Evolutionary conservation across 352 stramenopile species (phyloP), one percentile per base, ranked within the genome.

Genomic region (Phytopythium helicoides): DNA sequence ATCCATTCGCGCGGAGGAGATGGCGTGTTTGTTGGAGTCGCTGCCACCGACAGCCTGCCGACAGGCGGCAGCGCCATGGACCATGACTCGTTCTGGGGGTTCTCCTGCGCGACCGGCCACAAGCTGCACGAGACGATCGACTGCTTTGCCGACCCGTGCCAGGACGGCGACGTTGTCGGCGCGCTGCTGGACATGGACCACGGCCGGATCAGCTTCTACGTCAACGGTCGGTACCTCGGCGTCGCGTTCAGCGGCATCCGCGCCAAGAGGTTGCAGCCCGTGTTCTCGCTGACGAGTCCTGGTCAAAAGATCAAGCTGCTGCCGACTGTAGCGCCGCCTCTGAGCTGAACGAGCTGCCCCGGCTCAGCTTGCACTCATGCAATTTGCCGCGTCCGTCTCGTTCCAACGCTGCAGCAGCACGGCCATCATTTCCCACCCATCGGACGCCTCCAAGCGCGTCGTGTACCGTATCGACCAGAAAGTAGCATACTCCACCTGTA

Each of bases 171-270:
- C 54, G 63, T 90, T 0, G 71, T 94, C 1, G 83, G 83, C 10
- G 72, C 86, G 37, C 56, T 92, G 45, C 59, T 92, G 8, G 83
- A 94, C 48, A 90, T 87, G 75, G 76, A 90, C 58, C 76, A 81
- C 23, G 73, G 81, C 3, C 65, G 73, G 21, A 52, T 94, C 38
- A 89, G 67, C 38, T 94, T 94, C 47, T 94, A 89, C 62, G 69
- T 85, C 41, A 94, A 94, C 39, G 78, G 81, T 25, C 68, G 58
- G 47, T 81, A 76, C 54, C 75, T 94, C n/a, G 81, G 83, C 23
- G 66, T 90, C 19, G 81, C 83, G 2, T 94, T 88, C 54, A 64
- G 59, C 23, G 68, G 81, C 44, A 78, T 94, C 50, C 66, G 70
- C 22, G 60, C 66, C 5, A 86, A 84, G 54, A 71, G 69, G 28